These are phyloP conservation scores for Porodaedalea pini DNA, from an alignment of 1,284 basidiomycete genomes.

Conservation along the genomic window DNA sequence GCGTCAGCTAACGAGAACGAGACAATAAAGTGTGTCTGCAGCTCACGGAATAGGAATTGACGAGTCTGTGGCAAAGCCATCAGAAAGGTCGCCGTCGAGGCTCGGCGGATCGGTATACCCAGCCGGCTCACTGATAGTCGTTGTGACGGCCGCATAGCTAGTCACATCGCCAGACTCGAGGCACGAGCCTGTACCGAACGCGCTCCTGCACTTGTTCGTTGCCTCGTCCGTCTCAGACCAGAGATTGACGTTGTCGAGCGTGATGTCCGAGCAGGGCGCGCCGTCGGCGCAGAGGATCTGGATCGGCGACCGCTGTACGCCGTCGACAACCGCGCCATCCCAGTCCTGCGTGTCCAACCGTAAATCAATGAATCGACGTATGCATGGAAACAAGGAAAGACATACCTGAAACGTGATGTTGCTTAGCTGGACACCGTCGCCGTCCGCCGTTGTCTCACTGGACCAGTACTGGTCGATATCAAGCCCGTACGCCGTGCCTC, in stretches of 20 bases:
- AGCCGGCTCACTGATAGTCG: constrained; percentile 25
- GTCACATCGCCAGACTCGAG: constrained; percentile 26
- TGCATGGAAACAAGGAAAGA: not conserved
- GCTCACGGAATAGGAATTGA: constrained; percentile 33
- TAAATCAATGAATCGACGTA: not conserved
- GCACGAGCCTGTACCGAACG: constrained; percentile 33
- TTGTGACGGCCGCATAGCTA: constrained; percentile 28
- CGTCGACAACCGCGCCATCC: constrained; percentile 33
- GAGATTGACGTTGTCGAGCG: constrained; percentile 31
- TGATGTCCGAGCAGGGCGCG: constrained; percentile 33
- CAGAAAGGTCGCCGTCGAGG: constrained; percentile 30
- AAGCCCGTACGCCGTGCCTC: constrained; percentile 33
- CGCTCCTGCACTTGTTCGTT: constrained; percentile 31
- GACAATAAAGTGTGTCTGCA: not conserved
- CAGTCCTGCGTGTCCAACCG: constrained; percentile 27
- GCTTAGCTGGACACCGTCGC: constrained; percentile 30
- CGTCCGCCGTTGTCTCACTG: constrained; percentile 21
- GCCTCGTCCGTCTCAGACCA: constrained; percentile 30
- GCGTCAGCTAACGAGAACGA: not conserved
- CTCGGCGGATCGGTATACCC: constrained; percentile 31
- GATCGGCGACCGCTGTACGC: constrained; percentile 30
- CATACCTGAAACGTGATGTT: constrained; percentile 30
- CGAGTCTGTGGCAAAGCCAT: constrained; percentile 31
- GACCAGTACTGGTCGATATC: constrained; percentile 34
- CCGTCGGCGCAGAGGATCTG: constrained; percentile 33